Percentiles rank a stretch among this genome's conserved stretches.
phyloP scores from a whole-genome alignment of 305 asterid species.

The Fraxinus sp. region DNA sequence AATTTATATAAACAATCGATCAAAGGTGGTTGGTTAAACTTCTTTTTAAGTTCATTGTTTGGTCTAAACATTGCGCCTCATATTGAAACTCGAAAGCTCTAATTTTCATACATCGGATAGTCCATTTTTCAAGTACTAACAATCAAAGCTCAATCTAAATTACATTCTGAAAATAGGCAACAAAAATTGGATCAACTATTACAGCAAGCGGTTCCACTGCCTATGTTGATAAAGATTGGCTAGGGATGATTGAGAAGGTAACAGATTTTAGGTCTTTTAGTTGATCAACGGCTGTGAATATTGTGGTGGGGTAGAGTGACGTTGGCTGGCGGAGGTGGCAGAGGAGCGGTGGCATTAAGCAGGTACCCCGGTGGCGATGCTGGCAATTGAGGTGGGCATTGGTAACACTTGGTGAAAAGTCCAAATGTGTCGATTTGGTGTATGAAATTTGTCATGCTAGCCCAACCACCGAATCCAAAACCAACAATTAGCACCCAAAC shows the following conservation, averaged over 20 bases:
- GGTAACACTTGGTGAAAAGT: conserved; percentile 81
- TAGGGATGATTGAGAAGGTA: not conserved
- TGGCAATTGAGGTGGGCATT: conserved; percentile 51
- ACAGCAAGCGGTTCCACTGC: not conserved
- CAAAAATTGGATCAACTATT: not conserved
- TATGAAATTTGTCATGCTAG: conserved; percentile 62
- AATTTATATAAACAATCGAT: not conserved
- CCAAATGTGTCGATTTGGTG: conserved; percentile 81
- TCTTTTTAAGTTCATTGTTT: not conserved
- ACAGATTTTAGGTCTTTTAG: not conserved
- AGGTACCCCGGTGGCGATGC: conserved; percentile 25
- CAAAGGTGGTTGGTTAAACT: not conserved
- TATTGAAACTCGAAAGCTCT: not conserved
- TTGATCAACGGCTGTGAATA: conserved; percentile 23
- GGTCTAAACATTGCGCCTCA: not conserved
- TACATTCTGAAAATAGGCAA: not conserved
- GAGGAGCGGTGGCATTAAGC: conserved; percentile 42
- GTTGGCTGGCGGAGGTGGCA: conserved; percentile 34
- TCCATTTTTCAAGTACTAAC: conserved; percentile 7
- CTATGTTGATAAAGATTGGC: not conserved
- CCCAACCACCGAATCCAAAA: conserved; percentile 88
- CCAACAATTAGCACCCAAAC: conserved; percentile 74
- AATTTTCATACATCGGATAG: not conserved
- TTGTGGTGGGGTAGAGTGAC: conserved; percentile 33
- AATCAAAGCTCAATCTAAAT: conserved; percentile 7